Conservation (phyloP, 805 yeast genomes). For the Cyberlindnera xishuangbannaensis region DNA sequence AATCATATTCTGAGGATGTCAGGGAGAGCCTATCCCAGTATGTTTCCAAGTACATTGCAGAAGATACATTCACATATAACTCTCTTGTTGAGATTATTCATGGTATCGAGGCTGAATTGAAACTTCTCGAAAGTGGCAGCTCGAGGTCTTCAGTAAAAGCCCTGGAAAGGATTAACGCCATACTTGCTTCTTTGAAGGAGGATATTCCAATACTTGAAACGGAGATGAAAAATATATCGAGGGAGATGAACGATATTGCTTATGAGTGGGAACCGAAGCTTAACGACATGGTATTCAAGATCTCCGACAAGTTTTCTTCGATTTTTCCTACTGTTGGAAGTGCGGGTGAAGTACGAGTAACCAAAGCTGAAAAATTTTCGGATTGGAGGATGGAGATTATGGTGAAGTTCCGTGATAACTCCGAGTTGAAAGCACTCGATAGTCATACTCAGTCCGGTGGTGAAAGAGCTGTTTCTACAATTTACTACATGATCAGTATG, state of each 20-base stretch:
- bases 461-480: conserved; percentile 93
- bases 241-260: conserved; percentile 34
- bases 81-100: conserved; percentile 35
- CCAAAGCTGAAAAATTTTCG: conserved; percentile 44
- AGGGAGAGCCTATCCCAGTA: conserved; percentile 33
- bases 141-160: conserved; percentile 34
- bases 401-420: conserved; percentile 79
- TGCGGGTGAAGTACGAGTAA: conserved; percentile 71
- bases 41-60: conserved; percentile 33
- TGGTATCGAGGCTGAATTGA: conserved; percentile 41
- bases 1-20: conserved; percentile 33
- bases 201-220: conserved; percentile 14
- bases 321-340: conserved; percentile 75
- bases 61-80: conserved; percentile 33
- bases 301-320: conserved; percentile 59
- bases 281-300: conserved; percentile 41
- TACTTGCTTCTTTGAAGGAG: conserved; percentile 20
- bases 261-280: conserved; percentile 59
- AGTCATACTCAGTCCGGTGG: conserved; percentile 97
- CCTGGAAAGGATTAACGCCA: conserved; percentile 25
- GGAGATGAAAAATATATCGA: conserved; percentile 22
- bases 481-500: conserved; percentile 80
- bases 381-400: conserved; percentile 82
- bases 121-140: conserved; percentile 29
- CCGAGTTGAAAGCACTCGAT: conserved; percentile 65